phyloP scores from a whole-genome alignment of 805 yeast species.

The Clavispora vitiphila region DNA sequence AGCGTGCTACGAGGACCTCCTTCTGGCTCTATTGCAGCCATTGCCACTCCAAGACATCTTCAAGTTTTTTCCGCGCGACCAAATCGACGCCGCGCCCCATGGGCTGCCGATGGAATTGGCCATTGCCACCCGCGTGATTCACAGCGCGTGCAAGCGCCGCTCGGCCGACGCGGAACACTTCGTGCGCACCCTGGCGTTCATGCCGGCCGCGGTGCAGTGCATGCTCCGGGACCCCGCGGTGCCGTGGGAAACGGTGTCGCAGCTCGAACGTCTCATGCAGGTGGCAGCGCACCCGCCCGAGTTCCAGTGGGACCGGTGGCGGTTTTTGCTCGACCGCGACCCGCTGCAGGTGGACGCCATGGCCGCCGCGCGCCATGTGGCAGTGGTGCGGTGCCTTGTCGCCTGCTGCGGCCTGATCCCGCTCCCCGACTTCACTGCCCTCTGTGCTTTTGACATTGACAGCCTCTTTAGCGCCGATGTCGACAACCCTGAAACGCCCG shows the following conservation, averaged over 20 bases:
- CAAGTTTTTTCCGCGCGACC: slow-evolving; percentile 6
- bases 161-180: not conserved
- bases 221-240: not conserved
- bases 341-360: not conserved
- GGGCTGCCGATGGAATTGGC: not conserved
- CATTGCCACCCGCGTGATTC: not conserved
- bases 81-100: slow-evolving; percentile 1
- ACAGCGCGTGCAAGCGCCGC: too few species aligned
- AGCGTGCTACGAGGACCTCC: slow-evolving; percentile 4
- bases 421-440: not conserved
- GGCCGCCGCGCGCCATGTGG: not conserved
- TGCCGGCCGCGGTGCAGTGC: not conserved
- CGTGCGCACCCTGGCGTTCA: not conserved
- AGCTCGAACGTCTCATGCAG: not conserved
- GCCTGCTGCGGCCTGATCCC: not conserved
- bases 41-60: slow-evolving; percentile 6
- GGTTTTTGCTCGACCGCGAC: not conserved
- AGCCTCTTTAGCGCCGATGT: not conserved
- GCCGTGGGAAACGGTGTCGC: not conserved
- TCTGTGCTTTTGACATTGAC: not conserved
- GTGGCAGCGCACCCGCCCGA: not conserved
- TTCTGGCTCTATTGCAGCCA: slow-evolving; percentile 4
- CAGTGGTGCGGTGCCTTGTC: not conserved
- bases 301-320: not conserved
- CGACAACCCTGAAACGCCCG: not conserved